Evolutionary conservation across 1,139 yeast species (phyloP), one percentile per base, ranked within the genome.

Genomic region (Candida neerlandica): DNA sequence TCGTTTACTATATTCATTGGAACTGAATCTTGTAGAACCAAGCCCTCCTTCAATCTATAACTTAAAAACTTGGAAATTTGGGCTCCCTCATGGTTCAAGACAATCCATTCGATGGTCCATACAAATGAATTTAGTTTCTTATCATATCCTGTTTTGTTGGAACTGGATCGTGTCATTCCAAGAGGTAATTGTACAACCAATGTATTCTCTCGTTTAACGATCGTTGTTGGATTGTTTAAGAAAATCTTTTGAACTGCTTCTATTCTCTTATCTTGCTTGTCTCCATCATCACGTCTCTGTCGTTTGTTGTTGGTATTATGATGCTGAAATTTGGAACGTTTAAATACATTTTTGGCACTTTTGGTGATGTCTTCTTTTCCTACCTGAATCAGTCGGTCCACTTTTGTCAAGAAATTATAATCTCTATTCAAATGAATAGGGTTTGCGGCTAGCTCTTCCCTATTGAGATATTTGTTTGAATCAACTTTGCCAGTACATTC

Each of bases 21-120:
- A 0, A 79, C 68, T 0, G 77, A 66, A 10, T 74, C 78, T 12
- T 56, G 58, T 18, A 80, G 50, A 0, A 54, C 37, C 7, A 62
- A 51, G n/a, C 54, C 55, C 48, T 80, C 85, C 51, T 73, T 77
- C 18, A 80, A 63, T 47, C 81, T 64, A 53, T 74, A 81, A 53
- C 82, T 78, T 33, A 77, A 52, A 55, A 78, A 75, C 9, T 67
- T 63, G 10, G 65, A 56, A 27, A 58, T 43, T 34, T 62, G 61
- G 5, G 50, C 48, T 0, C 66, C 67, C 4, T 59, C 54, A 2
- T 58, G 55, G 32, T 71, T 68, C n/a, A 78, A 59, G 7, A 82
- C 58, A 0, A 80, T 64, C 88, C 91, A 86, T 62, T 91, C 96
- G 0, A 90, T 66, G 0, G 96, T 86, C 97, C 97, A 91, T 18